Base-by-base conservation (phyloP, 495 filamentous ascomycete genomes). In the Penicillium cosmopolitanum region DNA sequence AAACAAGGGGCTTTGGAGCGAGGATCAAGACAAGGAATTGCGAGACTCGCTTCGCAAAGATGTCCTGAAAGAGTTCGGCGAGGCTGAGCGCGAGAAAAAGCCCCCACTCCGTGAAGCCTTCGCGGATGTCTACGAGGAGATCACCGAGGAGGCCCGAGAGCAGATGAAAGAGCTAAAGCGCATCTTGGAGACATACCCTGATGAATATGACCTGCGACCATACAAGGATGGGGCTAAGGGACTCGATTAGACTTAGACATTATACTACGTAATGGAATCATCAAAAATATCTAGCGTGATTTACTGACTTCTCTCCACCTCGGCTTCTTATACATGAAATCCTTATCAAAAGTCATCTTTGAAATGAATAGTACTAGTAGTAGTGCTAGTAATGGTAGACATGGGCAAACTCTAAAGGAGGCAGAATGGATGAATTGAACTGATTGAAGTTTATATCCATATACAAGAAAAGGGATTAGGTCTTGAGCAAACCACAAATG, bases 1-100 rank as follows among this genome's bases (percentile, higher is more conserved):
- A 75, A 80, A 84, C 9, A 84, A 87, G 64, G 86, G 87, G 1
- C 61, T 88, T 16, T 97, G 93, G 93, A 86, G 93, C 66, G 93
- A 97, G 61, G 83, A 87, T 44, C 84, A 86, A 61, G 93, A 97
- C 72, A 86, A 87, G 57, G 87, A 92, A 53, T 82, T 87, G 1
- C 78, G 91, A 10, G 84, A 86, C 31, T 69, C 77, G 19, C 78
- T 91, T 35, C 78, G 90, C 33, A 87, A 89, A 65, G 88, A 89
- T 10, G 82, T 97, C 1, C 69, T 99, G 48, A 87, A 87, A 69
- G 93, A 93, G 5, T 97, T 98, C 74, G 81, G 85, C 2, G 84
- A 88, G 55, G 96, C 92, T 2, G 96, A 99, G 75, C 89, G 85
- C 64, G 89, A 90, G 80, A 96, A 92, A 84, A 96, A 92, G 72